phyloP scores from a whole-genome alignment of 2,329 filamentous ascomycete species.

The Clarireedia homoeocarpa region DNA sequence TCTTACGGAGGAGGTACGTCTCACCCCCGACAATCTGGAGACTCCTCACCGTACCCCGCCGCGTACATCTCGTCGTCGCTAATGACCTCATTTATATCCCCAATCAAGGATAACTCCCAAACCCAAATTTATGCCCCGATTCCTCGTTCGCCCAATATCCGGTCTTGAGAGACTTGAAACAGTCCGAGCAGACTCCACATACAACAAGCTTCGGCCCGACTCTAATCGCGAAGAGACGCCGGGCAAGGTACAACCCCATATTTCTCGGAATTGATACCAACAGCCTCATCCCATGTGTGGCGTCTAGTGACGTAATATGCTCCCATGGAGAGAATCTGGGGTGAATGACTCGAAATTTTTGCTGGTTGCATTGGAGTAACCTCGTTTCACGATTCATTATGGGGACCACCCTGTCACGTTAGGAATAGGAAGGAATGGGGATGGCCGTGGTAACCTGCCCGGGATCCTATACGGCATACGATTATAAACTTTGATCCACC shows the following conservation, averaged over 20 bases:
- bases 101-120: background rate
- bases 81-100: constrained; percentile 1
- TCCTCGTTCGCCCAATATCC: background rate
- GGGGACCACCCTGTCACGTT: background rate
- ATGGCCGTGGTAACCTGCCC: background rate
- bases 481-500: background rate
- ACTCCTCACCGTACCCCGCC: background rate
- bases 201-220: background rate
- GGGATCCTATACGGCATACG: background rate
- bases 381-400: background rate
- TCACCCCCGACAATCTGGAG: background rate
- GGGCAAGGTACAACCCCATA: background rate
- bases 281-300: background rate
- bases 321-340: background rate
- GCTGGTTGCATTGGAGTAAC: background rate
- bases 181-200: background rate
- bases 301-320: background rate
- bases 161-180: background rate
- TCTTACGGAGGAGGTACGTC: background rate
- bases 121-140: background rate
- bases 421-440: background rate
- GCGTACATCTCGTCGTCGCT: background rate
- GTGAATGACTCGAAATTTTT: background rate
- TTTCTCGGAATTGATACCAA: background rate
- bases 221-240: background rate